Conservation (phyloP, 208 protist species). For the Vickermania spadyakhi region DNA sequence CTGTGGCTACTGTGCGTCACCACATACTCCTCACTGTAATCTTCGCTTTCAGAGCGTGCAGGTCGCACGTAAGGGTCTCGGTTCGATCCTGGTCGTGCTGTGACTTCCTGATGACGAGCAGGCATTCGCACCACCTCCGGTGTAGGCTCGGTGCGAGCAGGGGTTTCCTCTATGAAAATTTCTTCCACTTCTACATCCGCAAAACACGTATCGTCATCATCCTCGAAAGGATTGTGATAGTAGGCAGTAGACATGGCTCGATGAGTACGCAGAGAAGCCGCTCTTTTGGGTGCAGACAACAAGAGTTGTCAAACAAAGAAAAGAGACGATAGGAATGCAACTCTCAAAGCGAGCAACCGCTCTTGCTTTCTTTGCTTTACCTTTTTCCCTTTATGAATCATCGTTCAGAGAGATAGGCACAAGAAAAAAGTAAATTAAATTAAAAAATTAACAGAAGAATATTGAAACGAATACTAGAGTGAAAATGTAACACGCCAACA, state of each 20-base stretch:
- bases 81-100: not conserved
- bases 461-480: no score
- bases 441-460: no score
- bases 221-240: constrained; percentile 57
- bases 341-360: no score
- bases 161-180: not conserved
- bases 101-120: not conserved
- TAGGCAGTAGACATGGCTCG: constrained; percentile 8
- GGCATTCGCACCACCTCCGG: not conserved
- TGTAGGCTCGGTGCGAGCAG: not conserved
- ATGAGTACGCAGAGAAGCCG: not conserved
- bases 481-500: no score
- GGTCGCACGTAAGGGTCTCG: not conserved
- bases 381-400: no score
- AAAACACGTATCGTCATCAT: constrained; percentile 50
- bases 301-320: constrained; percentile 6
- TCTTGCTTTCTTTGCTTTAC: no score
- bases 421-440: no score
- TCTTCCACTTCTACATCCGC: constrained; percentile 19
- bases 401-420: no score
- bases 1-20: not conserved
- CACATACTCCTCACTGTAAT: not conserved
- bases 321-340: not conserved
- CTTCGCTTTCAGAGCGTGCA: not conserved
- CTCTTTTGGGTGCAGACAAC: not conserved